These are phyloP conservation scores for Lentinus polychrous DNA, from an alignment of 1,284 basidiomycete genomes.

Conservation along the genomic window DNA sequence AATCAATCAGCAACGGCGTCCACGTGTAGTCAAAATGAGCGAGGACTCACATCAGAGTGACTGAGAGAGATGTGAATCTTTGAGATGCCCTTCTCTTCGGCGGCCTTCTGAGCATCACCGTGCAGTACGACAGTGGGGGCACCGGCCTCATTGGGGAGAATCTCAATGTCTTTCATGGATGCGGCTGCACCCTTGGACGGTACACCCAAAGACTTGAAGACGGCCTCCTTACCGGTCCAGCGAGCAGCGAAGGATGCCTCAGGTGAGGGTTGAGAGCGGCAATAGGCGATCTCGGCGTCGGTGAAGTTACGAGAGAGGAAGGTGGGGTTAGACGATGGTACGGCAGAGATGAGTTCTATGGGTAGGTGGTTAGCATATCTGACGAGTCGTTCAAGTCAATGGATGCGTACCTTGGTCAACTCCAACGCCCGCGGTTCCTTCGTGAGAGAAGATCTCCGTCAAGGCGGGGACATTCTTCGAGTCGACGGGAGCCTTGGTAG, in stretches of 20 bases:
- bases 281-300: conserved; percentile 82
- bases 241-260: conserved; percentile 90
- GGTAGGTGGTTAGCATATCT: conserved; percentile 17
- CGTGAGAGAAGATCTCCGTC: conserved; percentile 42
- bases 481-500: conserved; percentile 48
- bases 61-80: conserved; percentile 83
- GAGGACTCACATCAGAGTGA: conserved; percentile 73
- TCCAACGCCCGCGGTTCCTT: conserved; percentile 64
- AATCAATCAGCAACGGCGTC: neutral
- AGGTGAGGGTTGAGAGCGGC: conserved; percentile 80
- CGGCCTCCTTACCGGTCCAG: conserved; percentile 97
- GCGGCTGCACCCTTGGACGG: conserved; percentile 89
- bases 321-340: conserved; percentile 85
- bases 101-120: conserved; percentile 78
- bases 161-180: conserved; percentile 95
- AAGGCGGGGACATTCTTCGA: conserved; percentile 63
- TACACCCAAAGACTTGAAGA: conserved; percentile 96
- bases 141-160: conserved; percentile 67
- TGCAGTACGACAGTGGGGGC: conserved; percentile 72
- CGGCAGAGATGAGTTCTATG: conserved; percentile 85
- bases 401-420: conserved; percentile 70
- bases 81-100: conserved; percentile 67
- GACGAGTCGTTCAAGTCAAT: conserved; percentile 10
- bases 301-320: conserved; percentile 96
- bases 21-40: neutral